phyloP scores from a whole-genome alignment of 352 stramenopile genomes.

The Phytophthora colocasiae region DNA sequence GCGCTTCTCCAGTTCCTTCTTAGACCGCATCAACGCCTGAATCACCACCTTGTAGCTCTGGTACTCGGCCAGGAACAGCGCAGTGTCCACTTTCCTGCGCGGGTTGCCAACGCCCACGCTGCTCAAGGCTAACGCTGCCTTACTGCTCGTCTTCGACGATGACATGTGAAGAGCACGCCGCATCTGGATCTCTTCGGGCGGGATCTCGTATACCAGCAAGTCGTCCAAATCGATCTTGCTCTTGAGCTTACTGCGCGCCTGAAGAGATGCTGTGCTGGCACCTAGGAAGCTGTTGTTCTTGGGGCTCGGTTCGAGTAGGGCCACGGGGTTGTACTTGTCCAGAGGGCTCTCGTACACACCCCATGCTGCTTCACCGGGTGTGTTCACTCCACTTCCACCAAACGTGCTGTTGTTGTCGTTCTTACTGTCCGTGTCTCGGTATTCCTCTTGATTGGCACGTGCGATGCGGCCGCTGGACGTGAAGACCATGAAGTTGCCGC shows the following conservation, averaged over 20 bases:
- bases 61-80: constrained; percentile 70
- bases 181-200: constrained; percentile 69
- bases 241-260: constrained; percentile 47
- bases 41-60: constrained; percentile 76
- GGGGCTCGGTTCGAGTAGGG: constrained; percentile 67
- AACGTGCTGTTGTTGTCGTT: constrained; percentile 60
- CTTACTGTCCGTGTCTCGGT: constrained; percentile 49
- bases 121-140: constrained; percentile 39
- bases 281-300: constrained; percentile 31
- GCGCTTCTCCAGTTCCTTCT: constrained; percentile 58
- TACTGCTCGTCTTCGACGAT: constrained; percentile 35
- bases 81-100: constrained; percentile 34
- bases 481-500: constrained; percentile 40
- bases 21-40: constrained; percentile 60
- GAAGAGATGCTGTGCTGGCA: constrained; percentile 39
- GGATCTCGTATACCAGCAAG: constrained; percentile 80
- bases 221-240: constrained; percentile 69
- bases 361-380: constrained; percentile 24
- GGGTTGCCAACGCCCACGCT: constrained; percentile 29
- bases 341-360: constrained; percentile 38
- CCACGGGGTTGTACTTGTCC: constrained; percentile 59
- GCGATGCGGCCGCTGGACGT: constrained; percentile 37
- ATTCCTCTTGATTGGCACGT: constrained; percentile 33
- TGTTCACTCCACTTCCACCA: constrained; percentile 39
- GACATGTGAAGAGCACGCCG: constrained; percentile 42